Conservation (phyloP, 495 filamentous ascomycete genomes). For the Coniosporium apollinis region DNA sequence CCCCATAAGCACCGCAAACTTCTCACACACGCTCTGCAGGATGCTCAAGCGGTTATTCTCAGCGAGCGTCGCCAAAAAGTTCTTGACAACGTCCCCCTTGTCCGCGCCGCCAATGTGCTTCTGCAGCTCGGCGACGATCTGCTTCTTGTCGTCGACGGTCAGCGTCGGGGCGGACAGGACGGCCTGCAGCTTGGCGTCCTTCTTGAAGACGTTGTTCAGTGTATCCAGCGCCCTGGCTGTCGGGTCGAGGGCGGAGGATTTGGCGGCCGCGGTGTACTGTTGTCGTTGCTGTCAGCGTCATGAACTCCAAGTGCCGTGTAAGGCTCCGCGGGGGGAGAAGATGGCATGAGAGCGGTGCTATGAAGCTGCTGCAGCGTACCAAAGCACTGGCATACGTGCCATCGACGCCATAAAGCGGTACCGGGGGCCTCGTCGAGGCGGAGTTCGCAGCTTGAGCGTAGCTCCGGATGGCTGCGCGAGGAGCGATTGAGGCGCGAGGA, state of each 20-base stretch:
- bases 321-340: too few relatives aligned
- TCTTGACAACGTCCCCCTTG: slow-evolving; percentile 73
- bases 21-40: slow-evolving; percentile 64
- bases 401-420: slow-evolving; percentile 87
- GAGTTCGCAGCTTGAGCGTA: slow-evolving; percentile 60
- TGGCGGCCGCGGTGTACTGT: slow-evolving; percentile 90
- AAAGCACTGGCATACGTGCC: slow-evolving; percentile 96
- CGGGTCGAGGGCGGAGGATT: slow-evolving; percentile 66
- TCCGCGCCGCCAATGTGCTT: slow-evolving; percentile 55
- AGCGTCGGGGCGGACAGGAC: slow-evolving; percentile 75
- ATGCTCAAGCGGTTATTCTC: slow-evolving; percentile 90
- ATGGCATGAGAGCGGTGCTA: too few relatives aligned
- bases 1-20: slow-evolving; percentile 76
- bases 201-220: slow-evolving; percentile 55
- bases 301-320: too few relatives aligned
- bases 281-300: too few relatives aligned
- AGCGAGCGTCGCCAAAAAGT: slow-evolving; percentile 75
- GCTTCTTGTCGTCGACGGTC: slow-evolving; percentile 54
- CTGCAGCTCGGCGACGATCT: slow-evolving; percentile 66
- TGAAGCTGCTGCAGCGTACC: slow-evolving; percentile 55
- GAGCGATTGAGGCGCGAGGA: slow-evolving; percentile 27
- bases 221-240: slow-evolving; percentile 55
- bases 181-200: slow-evolving; percentile 56
- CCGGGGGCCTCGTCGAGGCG: slow-evolving; percentile 47
- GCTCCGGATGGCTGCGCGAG: slow-evolving; percentile 28